Percentiles rank a stretch among this genome's conserved stretches.
Evolutionary conservation across 768 basidiomycete genomes (phyloP).

Genomic region (Russula dissimulans): DNA sequence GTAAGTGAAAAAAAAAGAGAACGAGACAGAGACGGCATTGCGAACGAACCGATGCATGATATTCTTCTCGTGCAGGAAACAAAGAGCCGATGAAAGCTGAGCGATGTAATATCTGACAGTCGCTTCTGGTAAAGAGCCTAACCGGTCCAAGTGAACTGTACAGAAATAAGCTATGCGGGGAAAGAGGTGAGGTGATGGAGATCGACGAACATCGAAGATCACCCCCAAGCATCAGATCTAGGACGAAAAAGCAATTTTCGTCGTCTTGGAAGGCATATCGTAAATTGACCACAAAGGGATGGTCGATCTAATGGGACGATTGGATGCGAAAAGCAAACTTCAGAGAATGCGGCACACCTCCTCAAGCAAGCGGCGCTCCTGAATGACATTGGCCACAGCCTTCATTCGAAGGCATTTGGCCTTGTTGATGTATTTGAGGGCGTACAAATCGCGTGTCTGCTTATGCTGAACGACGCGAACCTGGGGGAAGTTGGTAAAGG

Average conservation of each 20-base stretch:
- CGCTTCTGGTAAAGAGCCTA: constrained; percentile 66
- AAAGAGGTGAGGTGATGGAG: not conserved
- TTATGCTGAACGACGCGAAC: constrained; percentile 99
- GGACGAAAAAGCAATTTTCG: constrained; percentile 96
- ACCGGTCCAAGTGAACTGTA: constrained; percentile 79
- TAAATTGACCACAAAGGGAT: constrained; percentile 89
- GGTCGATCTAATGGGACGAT: constrained; percentile 62
- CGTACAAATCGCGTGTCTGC: constrained; percentile 92
- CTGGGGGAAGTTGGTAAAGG: constrained; percentile 33
- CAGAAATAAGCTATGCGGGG: constrained; percentile 6
- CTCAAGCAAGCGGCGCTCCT: constrained; percentile 89
- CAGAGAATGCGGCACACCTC: constrained; percentile 48
- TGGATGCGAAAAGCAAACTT: constrained; percentile 19
- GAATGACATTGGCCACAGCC: constrained; percentile 93
- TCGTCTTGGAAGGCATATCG: constrained; percentile 97
- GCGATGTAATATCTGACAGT: constrained; percentile 84
- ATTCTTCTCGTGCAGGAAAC: constrained; percentile 83
- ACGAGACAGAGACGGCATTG: constrained; percentile 23
- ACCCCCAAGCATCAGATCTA: constrained; percentile 95
- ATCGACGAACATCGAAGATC: constrained; percentile 75
- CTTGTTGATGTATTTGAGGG: constrained; percentile 99
- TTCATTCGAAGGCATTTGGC: constrained; percentile 97
- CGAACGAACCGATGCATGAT: constrained; percentile 94
- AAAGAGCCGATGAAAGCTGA: constrained; percentile 78
- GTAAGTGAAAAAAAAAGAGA: constrained; percentile 24